These are phyloP conservation scores for Chlorella ohadii DNA, from an alignment of 139 green algal species.

Conservation along the genomic window DNA sequence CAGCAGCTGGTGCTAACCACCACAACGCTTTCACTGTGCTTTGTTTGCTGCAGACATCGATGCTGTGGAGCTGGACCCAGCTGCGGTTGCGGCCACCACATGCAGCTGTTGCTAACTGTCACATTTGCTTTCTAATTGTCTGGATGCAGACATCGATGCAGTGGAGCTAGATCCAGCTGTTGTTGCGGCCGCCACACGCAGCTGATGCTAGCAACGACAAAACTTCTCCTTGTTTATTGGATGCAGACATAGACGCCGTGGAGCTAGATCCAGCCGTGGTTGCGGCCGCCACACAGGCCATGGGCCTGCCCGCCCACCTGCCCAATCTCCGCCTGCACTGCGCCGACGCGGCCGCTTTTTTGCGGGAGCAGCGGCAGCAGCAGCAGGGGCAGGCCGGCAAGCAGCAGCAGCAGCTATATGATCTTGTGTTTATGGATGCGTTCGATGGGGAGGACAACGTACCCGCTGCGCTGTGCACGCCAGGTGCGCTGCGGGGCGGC, in stretches of 20 bases:
- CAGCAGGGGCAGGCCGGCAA: background rate
- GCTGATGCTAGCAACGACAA: too few species aligned
- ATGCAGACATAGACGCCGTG: slow-evolving; percentile 68
- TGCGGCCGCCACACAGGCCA: slow-evolving; percentile 47
- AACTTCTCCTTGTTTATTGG: too few species aligned
- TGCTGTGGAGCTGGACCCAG: too few species aligned
- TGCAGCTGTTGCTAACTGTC: too few species aligned
- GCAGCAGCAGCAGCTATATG: slow-evolving; percentile 32
- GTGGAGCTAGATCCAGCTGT: slow-evolving; percentile 69
- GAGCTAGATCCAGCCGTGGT: slow-evolving; percentile 67
- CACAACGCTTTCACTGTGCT: too few species aligned
- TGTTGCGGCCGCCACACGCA: slow-evolving; percentile 57
- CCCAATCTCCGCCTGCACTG: slow-evolving; percentile 22
- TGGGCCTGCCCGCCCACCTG: slow-evolving; percentile 53
- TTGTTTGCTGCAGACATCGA: too few species aligned
- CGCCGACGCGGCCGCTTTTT: slow-evolving; percentile 6
- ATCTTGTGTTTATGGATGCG: slow-evolving; percentile 63
- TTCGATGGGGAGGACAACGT: slow-evolving; percentile 67
- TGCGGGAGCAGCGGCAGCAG: slow-evolving; percentile 10
- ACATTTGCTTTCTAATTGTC: too few species aligned
- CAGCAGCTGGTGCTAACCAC: too few species aligned
- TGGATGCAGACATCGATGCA: too few species aligned
- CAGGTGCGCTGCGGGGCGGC: background rate
- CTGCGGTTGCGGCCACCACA: too few species aligned
- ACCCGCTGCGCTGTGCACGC: slow-evolving; percentile 42